Conservation (phyloP, 2,329 filamentous ascomycete genomes). For the Fusarium clavum region DNA sequence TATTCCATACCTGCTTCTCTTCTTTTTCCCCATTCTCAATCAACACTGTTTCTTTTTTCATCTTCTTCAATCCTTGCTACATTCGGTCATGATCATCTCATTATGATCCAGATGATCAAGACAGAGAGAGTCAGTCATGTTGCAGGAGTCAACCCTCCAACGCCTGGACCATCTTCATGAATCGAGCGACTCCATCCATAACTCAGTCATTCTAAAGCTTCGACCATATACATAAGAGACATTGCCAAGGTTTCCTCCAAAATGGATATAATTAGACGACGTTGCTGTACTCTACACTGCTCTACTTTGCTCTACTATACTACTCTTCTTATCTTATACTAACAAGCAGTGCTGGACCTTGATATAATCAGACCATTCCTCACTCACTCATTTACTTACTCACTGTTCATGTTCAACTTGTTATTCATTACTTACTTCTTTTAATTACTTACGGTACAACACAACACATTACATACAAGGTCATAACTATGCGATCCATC, state of each 20-base stretch:
- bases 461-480: background rate
- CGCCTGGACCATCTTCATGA: constrained; percentile 5
- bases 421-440: background rate
- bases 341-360: constrained; percentile 12
- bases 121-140: background rate
- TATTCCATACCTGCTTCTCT: background rate
- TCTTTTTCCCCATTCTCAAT: background rate
- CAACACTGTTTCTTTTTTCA: background rate
- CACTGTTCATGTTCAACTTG: background rate
- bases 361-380: constrained; percentile 7
- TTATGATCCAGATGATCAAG: background rate
- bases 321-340: background rate
- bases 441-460: background rate
- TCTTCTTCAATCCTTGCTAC: background rate
- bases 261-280: constrained; percentile 29
- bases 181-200: background rate
- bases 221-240: constrained; percentile 8
- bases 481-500: constrained; percentile 31
- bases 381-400: background rate
- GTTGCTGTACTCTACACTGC: background rate
- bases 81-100: background rate
- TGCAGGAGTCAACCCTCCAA: background rate
- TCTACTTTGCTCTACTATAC: background rate
- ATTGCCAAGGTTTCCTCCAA: background rate
- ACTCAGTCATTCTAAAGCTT: constrained; percentile 1